Percentiles rank a stretch among this genome's conserved stretches.
phyloP scores from a whole-genome alignment of 2,329 filamentous ascomycete genomes.

The Colletotrichum coccodes region DNA sequence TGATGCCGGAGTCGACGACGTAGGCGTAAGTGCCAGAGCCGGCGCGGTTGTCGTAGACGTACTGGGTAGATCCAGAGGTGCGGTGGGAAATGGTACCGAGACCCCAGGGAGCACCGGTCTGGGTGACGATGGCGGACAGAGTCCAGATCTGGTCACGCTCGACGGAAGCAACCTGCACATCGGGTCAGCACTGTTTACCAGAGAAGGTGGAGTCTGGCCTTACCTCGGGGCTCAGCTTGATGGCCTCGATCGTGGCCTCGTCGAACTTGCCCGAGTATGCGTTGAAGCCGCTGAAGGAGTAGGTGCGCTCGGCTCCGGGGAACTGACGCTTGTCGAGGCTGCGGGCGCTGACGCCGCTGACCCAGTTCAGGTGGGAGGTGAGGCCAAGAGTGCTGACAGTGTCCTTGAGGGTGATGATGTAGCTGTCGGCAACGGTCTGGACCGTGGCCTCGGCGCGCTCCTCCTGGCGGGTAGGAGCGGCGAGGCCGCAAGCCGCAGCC shows the following conservation, averaged over 20 bases:
- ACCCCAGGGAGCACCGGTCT: conserved; percentile 53
- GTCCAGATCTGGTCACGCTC: conserved; percentile 43
- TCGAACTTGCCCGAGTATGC: conserved; percentile 57
- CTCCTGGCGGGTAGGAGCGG: conserved; percentile 25
- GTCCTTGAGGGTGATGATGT: conserved; percentile 57
- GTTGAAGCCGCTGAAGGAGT: conserved; percentile 45
- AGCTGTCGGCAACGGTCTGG: conserved; percentile 48
- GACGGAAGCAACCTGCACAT: conserved; percentile 45
- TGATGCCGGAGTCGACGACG: conserved; percentile 66
- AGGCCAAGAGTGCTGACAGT: conserved; percentile 37
- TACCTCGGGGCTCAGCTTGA: conserved; percentile 52
- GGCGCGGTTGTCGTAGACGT: conserved; percentile 52
- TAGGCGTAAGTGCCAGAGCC: conserved; percentile 58
- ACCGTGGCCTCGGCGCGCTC: conserved; percentile 4
- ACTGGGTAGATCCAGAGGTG: conserved; percentile 45
- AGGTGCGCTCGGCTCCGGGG: conserved; percentile 26
- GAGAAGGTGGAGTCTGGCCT: conserved; percentile 33
- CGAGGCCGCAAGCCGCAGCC: conserved; percentile 29
- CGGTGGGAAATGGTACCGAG: conserved; percentile 56
- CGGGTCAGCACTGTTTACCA: background rate
- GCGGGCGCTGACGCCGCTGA: conserved; percentile 43
- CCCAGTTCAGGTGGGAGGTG: conserved; percentile 42
- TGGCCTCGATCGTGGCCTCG: conserved; percentile 49
- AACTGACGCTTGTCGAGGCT: conserved; percentile 44
- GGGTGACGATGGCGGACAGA: conserved; percentile 42